A percentile compares a stretch with the other conserved stretches of the same genome.
Evolutionary conservation across 192 early-diverging fungal genomes (phyloP).

Genomic region (Pilaira anomala): DNA sequence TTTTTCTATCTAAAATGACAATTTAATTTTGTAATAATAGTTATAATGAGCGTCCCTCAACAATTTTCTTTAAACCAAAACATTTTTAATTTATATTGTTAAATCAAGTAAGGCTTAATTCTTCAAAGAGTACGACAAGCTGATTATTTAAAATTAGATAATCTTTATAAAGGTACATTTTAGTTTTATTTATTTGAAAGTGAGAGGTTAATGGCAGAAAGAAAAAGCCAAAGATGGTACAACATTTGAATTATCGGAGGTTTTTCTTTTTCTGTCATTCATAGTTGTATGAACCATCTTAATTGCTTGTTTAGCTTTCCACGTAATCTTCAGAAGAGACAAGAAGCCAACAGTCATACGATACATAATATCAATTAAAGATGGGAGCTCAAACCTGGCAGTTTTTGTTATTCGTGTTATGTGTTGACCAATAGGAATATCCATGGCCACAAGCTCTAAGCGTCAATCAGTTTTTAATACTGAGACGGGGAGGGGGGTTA

Average conservation of each 20-base stretch:
- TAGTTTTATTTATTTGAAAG: constrained; percentile 4
- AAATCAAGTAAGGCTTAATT: constrained; percentile 9
- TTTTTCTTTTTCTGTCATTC: background rate
- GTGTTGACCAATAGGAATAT: background rate
- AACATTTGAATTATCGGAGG: background rate
- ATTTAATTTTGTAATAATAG: too few relatives aligned
- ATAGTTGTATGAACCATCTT: background rate
- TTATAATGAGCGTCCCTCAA: too few relatives aligned
- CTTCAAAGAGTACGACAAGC: background rate
- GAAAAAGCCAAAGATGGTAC: constrained; percentile 1
- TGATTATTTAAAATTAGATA: constrained; percentile 4
- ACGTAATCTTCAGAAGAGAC: background rate
- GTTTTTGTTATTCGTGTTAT: constrained; percentile 1
- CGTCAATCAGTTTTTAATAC: too few relatives aligned
- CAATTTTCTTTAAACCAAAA: constrained; percentile 10
- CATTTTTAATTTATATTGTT: constrained; percentile 4
- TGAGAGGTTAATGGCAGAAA: background rate
- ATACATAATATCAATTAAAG: background rate
- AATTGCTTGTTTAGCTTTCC: background rate
- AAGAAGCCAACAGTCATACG: constrained; percentile 1
- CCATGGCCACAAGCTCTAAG: constrained; percentile 9
- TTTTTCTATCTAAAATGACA: too few relatives aligned
- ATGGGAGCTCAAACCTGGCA: constrained; percentile 7
- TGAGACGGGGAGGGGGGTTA: too few relatives aligned
- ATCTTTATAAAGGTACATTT: background rate